Evolutionary conservation across 306 rosid genomes (phyloP).

Genomic region (Acacia confusa): DNA sequence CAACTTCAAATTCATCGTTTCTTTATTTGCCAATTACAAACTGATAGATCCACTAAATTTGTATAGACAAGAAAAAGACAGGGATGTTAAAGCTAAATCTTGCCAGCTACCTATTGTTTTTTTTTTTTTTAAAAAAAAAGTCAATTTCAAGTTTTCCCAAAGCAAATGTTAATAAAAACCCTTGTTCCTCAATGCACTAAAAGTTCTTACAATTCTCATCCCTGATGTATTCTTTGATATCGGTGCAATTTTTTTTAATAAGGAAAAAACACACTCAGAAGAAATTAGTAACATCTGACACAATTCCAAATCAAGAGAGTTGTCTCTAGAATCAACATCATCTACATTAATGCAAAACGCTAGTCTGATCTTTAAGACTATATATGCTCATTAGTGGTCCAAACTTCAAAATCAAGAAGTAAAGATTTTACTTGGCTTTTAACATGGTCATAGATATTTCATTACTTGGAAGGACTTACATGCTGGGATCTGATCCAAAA

Average conservation of each 20-base stretch:
- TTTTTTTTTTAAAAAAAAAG: not conserved
- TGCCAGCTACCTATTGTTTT: not conserved
- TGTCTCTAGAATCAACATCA: not conserved
- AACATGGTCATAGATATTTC: slow-evolving; percentile 2
- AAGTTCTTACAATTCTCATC: not conserved
- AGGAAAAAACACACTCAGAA: not conserved
- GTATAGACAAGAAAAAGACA: not conserved
- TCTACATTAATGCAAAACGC: not conserved
- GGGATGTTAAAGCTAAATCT: not conserved
- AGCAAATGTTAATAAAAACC: not conserved
- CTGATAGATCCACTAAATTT: not conserved
- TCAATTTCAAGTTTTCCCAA: not conserved
- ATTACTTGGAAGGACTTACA: slow-evolving; percentile 25
- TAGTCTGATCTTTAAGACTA: not conserved
- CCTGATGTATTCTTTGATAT: not conserved
- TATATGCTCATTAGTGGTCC: not conserved
- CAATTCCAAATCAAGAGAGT: not conserved
- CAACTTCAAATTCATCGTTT: too few relatives aligned
- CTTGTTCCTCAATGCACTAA: not conserved
- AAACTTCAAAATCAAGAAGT: not conserved
- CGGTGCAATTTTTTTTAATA: not conserved
- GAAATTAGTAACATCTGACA: not conserved
- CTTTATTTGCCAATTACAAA: too few relatives aligned
- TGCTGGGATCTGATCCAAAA: not conserved
- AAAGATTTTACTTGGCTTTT: slow-evolving; percentile 19